Base-by-base conservation (phyloP, 495 filamentous ascomycete genomes). In the Penicillium cinerascens region DNA sequence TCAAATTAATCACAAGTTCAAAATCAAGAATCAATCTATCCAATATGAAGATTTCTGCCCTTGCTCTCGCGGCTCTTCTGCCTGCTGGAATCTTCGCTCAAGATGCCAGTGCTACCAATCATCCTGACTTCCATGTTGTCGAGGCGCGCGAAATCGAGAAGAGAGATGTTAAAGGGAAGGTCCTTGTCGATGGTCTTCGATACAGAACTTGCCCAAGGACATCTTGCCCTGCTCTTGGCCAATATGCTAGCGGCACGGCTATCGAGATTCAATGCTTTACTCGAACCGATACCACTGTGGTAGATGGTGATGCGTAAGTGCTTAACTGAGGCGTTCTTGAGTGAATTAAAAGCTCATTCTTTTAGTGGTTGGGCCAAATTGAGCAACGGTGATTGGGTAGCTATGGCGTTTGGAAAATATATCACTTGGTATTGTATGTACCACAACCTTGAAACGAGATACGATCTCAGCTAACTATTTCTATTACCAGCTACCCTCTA, bases 371-470 rank as follows among this genome's bases (percentile, higher is more conserved):
- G 44, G 44, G 44, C 44, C 27, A 47, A 47, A 29, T 29, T 47
- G 9, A 47, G 27, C 44, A 47, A 47, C 25, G 44, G 44, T 8
- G 23, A 47, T 11, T 47, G 29, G 17, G 29, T 37, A 6, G 44
- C 44, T 23, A 47, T 38, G 44, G 44, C 8, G 18, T 47, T 13
- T 18, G 44, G 44, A 47, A 47, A 47, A 29, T 47, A 47, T 15
- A 47, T 47, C 29, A 46, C 26, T 35, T 47, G 44, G 44, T 47
- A 16, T 22, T 47, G 44, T 47, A 23, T 10, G 33, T 46, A 11
- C 20, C n/a, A 16, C 44, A 20, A 27, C 42, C n/a, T 23, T 23
- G 22, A 26, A 11, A 3, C 27, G 42, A 10, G 16, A 10, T 27
- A 20, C 4, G 16, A 29, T 29, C 26, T 46, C 43, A n/a, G 9